Conservation (phyloP, 805 yeast genomes). For the Teunomyces lycoperdinae region DNA sequence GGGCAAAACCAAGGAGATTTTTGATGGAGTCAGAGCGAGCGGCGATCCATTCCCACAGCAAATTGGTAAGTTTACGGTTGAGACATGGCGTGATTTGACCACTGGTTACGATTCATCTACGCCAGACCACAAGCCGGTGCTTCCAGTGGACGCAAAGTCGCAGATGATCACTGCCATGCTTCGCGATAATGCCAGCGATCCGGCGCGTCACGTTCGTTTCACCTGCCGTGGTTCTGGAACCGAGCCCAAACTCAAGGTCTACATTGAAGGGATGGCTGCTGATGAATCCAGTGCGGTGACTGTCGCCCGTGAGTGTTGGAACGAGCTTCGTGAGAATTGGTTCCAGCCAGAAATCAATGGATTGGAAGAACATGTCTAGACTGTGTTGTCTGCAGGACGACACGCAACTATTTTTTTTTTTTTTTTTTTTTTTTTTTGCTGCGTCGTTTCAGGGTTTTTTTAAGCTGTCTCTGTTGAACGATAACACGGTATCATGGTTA, state of each 20-base stretch:
- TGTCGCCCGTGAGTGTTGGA: conserved; percentile 70
- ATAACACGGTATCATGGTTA: conserved; percentile 13
- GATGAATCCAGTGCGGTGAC: conserved; percentile 44
- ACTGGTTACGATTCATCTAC: conserved; percentile 76
- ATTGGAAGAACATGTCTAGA: conserved; percentile 34
- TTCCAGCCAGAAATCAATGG: conserved; percentile 54
- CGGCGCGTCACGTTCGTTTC: conserved; percentile 49
- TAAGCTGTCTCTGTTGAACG: background rate
- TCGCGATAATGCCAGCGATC: conserved; percentile 1
- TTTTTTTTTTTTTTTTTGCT: background rate
- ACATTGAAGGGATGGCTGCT: conserved; percentile 70
- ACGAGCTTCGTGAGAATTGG: conserved; percentile 56
- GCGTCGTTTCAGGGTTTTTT: background rate
- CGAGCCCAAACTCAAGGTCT: conserved; percentile 90
- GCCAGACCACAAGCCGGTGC: conserved; percentile 48
- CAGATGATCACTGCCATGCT: conserved; percentile 82
- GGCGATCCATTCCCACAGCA: conserved; percentile 38
- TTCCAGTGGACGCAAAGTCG: conserved; percentile 70
- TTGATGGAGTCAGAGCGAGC: conserved; percentile 46
- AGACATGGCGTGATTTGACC: conserved; percentile 81
- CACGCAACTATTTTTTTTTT: too few species aligned
- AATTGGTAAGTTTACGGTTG: conserved; percentile 59
- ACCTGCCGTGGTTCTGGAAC: conserved; percentile 96
- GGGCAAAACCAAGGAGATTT: conserved; percentile 50
- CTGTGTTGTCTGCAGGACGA: background rate